Evolutionary conservation across 768 basidiomycete genomes (phyloP), one percentile per base, ranked within the genome.

Genomic region (Coprinellus aureogranulatus): DNA sequence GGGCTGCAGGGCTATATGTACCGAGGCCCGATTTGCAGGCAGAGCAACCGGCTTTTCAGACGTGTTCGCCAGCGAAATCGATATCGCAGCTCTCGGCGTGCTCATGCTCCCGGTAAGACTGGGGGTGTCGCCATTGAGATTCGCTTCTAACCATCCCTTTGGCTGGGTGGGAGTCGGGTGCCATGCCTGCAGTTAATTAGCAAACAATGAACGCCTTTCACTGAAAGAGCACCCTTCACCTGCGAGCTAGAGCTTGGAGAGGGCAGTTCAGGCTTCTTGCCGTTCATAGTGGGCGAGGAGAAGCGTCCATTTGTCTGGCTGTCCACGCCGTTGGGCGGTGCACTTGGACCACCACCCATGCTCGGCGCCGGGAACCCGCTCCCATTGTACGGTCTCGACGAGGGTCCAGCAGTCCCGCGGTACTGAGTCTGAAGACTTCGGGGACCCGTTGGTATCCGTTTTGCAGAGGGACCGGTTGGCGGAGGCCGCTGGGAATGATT

Each of bases 381-480:
- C 25, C 83, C 82, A 57, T 74, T 64, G 47, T 76, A 68, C 49
- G 74, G 67, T 65, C 83, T 84, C 50, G 76, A 68, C 42, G 73
- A 69, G 16, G 66, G 67, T 25, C 70, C 70, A 12, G 67, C 70
- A 25, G 59, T 59, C 51, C 65, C 61, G 56, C 70, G 68, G 54
- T 63, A 57, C 53, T 74, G 78, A 59, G 76, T 79, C 49, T 75
- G 70, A 46, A 88, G 74, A 65, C 83, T 86, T 44, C 87, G 79
- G 16, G 87, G 87, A 1, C 84, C 87, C 1, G 85, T 88, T 12
- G 87, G 87, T 9, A 59, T 61, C n/a, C 84, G 87, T 3, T 59
- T 60, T 55, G 58, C 41, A 18, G 69, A 49, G n/a, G 62, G 49
- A 30, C 59, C 31, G 22, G 48, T 57, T 30, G 61, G 53, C 22